Conservation (phyloP, 2,329 filamentous ascomycete species). For the Trichoderma afroharzianum region DNA sequence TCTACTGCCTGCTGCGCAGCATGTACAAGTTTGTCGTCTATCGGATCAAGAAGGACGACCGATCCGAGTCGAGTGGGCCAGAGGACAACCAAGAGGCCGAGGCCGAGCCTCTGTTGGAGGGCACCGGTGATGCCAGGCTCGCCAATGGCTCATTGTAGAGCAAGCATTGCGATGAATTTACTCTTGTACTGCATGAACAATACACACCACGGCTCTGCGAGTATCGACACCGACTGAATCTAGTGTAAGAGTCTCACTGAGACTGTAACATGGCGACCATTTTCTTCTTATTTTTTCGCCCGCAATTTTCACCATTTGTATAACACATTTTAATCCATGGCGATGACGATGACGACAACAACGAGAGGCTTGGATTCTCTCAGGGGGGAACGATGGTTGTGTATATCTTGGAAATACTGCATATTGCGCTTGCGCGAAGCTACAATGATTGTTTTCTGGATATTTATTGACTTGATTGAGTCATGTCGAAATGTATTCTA, state of each 20-base stretch:
- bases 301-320: neutral
- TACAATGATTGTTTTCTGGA: neutral
- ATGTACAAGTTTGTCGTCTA: conserved; percentile 64
- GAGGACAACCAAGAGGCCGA: neutral
- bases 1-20: conserved; percentile 70
- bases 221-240: no score
- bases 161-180: neutral
- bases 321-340: neutral
- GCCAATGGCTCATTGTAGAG: neutral
- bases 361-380: neutral
- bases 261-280: neutral
- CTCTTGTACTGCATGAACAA: neutral
- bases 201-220: neutral
- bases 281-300: neutral
- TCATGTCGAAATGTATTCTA: neutral
- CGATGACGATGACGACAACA: neutral
- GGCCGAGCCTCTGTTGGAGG: neutral
- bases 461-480: neutral
- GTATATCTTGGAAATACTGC: neutral
- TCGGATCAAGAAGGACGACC: conserved; percentile 61
- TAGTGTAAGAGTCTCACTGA: no score
- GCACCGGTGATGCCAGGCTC: neutral
- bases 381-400: neutral
- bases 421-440: neutral
- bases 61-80: conserved; percentile 51